Evolutionary conservation across 1,139 yeast genomes (phyloP).

Genomic region (Scheffersomyces cryptocercus): DNA sequence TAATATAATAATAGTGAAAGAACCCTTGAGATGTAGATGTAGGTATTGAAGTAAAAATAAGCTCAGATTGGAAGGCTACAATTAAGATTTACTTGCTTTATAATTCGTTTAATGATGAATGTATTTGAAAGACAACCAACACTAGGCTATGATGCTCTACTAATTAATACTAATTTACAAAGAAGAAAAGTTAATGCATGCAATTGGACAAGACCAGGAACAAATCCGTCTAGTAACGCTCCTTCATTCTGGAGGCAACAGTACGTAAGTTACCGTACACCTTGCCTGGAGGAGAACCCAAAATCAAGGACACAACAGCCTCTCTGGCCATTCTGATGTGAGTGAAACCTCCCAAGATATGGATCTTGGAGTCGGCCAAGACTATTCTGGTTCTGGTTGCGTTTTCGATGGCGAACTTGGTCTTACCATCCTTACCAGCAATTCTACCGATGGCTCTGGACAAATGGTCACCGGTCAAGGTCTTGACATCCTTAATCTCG

Average conservation of each 20-base stretch:
- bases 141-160: no score
- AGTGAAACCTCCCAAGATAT: slow-evolving; percentile 94
- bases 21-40: no score
- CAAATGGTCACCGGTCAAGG: slow-evolving; percentile 92
- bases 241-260: slow-evolving; percentile 95
- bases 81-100: no score
- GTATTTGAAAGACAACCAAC: no score
- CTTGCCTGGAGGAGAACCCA: slow-evolving; percentile 98
- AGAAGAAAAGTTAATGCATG: no score
- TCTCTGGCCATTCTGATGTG: slow-evolving; percentile 98
- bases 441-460: slow-evolving; percentile 99
- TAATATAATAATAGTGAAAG: no score
- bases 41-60: no score
- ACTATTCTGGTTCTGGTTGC: slow-evolving; percentile 98
- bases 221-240: slow-evolving; percentile 59
- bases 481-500: slow-evolving; percentile 95
- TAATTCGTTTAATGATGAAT: no score
- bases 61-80: no score
- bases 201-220: no score
- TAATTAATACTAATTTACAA: no score
- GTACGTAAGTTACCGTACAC: slow-evolving; percentile 96
- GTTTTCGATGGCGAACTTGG: slow-evolving; percentile 96
- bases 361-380: slow-evolving; percentile 93
- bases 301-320: slow-evolving; percentile 88
- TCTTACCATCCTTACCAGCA: slow-evolving; percentile 99